These are phyloP conservation scores for Phytopythium mirpurense DNA, from an alignment of 352 stramenopile genomes.

Conservation along the genomic window DNA sequence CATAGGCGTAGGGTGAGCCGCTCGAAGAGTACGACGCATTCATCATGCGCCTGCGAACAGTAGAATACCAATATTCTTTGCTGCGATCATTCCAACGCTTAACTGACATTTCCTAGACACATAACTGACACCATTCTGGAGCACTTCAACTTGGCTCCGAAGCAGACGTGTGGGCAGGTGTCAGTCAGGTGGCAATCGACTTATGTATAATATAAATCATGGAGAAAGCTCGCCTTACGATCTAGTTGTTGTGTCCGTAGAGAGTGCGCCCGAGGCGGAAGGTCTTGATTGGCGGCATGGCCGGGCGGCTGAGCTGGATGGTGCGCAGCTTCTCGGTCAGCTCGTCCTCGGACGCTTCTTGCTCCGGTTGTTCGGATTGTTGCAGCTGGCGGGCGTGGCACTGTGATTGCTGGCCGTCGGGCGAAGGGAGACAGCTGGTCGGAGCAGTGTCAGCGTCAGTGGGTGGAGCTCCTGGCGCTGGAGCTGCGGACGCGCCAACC, in stretches of 20 bases:
- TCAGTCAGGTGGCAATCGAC: too few species aligned
- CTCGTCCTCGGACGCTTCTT: constrained; percentile 42
- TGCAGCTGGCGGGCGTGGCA: background rate
- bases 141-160: too few species aligned
- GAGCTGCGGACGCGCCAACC: background rate
- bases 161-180: too few species aligned
- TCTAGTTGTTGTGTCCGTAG: background rate
- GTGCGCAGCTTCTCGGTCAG: constrained; percentile 59
- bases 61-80: background rate
- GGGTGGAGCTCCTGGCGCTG: background rate
- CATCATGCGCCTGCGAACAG: background rate
- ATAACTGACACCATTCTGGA: too few species aligned
- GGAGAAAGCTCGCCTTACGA: background rate
- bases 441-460: constrained; percentile 1
- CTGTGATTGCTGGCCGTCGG: background rate
- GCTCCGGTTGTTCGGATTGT: constrained; percentile 11
- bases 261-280: constrained; percentile 22
- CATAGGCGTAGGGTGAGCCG: constrained; percentile 3
- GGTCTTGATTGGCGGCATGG: constrained; percentile 43
- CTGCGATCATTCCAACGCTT: background rate
- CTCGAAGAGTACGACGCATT: constrained; percentile 2
- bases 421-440: background rate
- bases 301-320: constrained; percentile 59
- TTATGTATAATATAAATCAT: too few species aligned
- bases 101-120: too few species aligned